Evolutionary conservation across 1,139 yeast genomes (phyloP), one percentile per base, ranked within the genome.

Genomic region (Debaryomycetaceae sp.): DNA sequence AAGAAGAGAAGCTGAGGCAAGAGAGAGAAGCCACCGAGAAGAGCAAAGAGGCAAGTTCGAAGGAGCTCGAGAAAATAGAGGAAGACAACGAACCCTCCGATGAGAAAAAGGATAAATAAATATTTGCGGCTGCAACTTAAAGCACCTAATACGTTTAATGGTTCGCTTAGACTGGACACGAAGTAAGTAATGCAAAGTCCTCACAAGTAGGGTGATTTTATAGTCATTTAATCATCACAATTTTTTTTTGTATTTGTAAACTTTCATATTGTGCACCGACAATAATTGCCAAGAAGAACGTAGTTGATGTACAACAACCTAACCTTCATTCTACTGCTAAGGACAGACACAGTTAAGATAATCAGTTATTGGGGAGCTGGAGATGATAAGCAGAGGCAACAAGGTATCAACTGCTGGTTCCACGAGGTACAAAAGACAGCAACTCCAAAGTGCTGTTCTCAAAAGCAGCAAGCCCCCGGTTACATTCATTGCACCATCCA

Each of bases 1-100:
- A 87, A 59, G 96, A 87, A 59, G 95, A 87, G 58, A 82, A 81
- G 58, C 79, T 85, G 35, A 76, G 95, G 62, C 93, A 85, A 59
- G 91, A 84, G 54, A 70, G 83, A 55, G 82, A 78, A 63, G 69
- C 73, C 2, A 62, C 63, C 1, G 74, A 67, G 41, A 74, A 68
- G 50, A 53, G 59, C 35, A 60, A 63, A 42, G 54, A 49, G 38
- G 49, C 40, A 9, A 43, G 40, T 24, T 42, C 49, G 20, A 49
- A 48, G 37, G 62, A 60, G 36, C 63, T 69, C 50, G 70, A 60
- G 40, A 63, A 64, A 52, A 70, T 70, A 46, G 70, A 67, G 34
- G 75, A 68, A 52, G 62, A 54, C 24, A 60, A 60, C 42, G 66
- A 62, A 41, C 51, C 49, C 6, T 39, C 51, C 5, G 54, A 53